Base-by-base conservation (phyloP, 2,329 filamentous ascomycete genomes). In the Apiospora malaysiana region DNA sequence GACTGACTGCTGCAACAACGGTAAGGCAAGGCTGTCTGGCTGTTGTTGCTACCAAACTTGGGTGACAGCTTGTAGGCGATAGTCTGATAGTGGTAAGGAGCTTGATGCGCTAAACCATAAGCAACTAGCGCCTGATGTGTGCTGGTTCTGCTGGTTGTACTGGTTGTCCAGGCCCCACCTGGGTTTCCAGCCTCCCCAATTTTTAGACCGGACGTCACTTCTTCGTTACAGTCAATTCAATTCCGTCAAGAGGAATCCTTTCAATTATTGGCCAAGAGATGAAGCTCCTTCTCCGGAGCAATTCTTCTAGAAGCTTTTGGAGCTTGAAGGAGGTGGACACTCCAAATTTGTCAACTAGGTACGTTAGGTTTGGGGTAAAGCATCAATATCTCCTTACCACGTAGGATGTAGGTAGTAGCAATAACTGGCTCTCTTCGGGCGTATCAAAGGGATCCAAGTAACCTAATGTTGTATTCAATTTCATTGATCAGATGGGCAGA, bases 1-100 rank as follows among this genome's bases (percentile, higher is more conserved):
- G 76, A 78, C 77, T 73, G 78, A 37, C 42, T 46, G 12, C 56
- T 63, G 56, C 27, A n/a, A 21, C 21, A 63, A 63, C 56, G 68
- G 68, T 23, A 37, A 37, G 25, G 56, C 70, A 51, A 71, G 70
- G 70, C 70, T 70, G 70, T 59, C 32, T 59, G 51, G 43, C 47
- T 21, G 70, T 56, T 68, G 66, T 43, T 68, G 25, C 40, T 45
- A 27, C 27, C 40, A 45, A 66, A 21, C 40, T 67, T 67, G 42
- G 16, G 56, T 63, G 16, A 21, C 51, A 59, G 51, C 51, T 59
- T 59, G 16, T 6, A 45, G 40, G 40, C 40, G 40, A 42, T 42
- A 10, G n/a, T n/a, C n/a, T n/a, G 40, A 42, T 42, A 42, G 40
- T 42, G 21, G n/a, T n/a, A 47, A 18, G 21, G 45, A 21, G 21